A percentile compares a stretch with the other conserved stretches of the same genome.
Evolutionary conservation across 208 protist genomes (phyloP).

Genomic region (Wallacemonas collosoma): DNA sequence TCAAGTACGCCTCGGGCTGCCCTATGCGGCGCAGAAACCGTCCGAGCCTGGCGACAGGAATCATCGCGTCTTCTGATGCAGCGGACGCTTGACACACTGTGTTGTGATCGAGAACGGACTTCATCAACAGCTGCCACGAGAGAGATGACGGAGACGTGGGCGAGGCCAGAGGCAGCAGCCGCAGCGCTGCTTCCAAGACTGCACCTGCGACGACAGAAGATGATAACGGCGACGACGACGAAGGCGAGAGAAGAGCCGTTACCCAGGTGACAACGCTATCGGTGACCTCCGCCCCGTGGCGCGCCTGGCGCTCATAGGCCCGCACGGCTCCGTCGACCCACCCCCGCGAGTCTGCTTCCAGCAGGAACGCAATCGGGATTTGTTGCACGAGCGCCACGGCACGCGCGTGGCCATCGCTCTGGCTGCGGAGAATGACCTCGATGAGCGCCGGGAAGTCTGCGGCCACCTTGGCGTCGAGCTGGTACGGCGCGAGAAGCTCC

Average conservation of each 20-base stretch:
- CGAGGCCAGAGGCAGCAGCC: neutral
- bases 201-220: neutral
- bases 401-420: neutral
- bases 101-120: neutral
- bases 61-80: neutral
- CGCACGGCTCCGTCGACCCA: constrained; percentile 11
- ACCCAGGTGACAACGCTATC: neutral
- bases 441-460: neutral
- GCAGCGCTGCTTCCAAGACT: constrained; percentile 3
- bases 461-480: neutral
- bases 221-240: neutral
- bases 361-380: neutral
- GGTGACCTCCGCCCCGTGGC: neutral
- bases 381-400: constrained; percentile 6
- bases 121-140: neutral
- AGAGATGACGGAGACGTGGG: neutral
- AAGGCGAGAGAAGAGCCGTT: neutral
- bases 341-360: constrained; percentile 1
- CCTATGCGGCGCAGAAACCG: constrained; percentile 12
- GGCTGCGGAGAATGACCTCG: neutral
- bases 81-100: neutral
- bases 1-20: constrained; percentile 8
- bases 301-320: constrained; percentile 9
- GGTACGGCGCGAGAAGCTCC: constrained; percentile 24
- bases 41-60: constrained; percentile 9